phyloP scores from a whole-genome alignment of 2,329 filamentous ascomycete genomes.

The Lomentospora prolificans region DNA sequence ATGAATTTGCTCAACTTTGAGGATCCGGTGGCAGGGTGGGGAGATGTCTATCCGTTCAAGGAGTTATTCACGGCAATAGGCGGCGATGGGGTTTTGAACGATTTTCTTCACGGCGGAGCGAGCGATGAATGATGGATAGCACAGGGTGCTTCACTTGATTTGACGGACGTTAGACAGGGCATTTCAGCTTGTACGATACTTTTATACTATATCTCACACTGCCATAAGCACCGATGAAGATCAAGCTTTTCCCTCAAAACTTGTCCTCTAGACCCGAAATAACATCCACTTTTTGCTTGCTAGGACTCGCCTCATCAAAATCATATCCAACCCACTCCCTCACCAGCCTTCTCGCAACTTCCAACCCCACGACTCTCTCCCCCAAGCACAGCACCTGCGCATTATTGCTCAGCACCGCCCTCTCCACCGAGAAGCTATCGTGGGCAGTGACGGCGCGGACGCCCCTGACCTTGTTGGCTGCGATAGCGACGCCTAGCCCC shows the following conservation, averaged over 20 bases:
- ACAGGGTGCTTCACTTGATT: too few species aligned
- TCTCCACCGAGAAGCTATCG: conserved; percentile 75
- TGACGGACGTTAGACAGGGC: too few species aligned
- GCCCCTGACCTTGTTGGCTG: conserved; percentile 80
- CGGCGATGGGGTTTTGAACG: not conserved
- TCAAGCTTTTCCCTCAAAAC: not conserved
- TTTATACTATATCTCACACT: too few species aligned
- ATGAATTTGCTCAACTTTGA: not conserved
- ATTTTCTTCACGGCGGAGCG: not conserved
- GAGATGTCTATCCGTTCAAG: not conserved
- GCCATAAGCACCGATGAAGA: too few species aligned
- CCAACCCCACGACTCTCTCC: conserved; percentile 71
- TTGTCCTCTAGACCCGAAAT: conserved; percentile 29
- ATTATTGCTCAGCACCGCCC: conserved; percentile 73
- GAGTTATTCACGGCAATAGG: not conserved
- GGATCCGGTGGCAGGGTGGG: not conserved
- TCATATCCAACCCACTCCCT: conserved; percentile 78
- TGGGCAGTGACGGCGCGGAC: conserved; percentile 83
- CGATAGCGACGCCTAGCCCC: conserved; percentile 76
- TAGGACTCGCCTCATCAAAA: conserved; percentile 53
- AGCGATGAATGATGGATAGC: not conserved
- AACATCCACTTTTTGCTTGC: conserved; percentile 34
- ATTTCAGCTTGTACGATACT: too few species aligned
- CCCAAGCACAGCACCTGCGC: conserved; percentile 83
- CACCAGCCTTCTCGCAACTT: conserved; percentile 66